A percentile compares a stretch with the other conserved stretches of the same genome.
Evolutionary conservation across 208 protist species (phyloP).

Genomic region (Acanthamoeba castellanii): DNA sequence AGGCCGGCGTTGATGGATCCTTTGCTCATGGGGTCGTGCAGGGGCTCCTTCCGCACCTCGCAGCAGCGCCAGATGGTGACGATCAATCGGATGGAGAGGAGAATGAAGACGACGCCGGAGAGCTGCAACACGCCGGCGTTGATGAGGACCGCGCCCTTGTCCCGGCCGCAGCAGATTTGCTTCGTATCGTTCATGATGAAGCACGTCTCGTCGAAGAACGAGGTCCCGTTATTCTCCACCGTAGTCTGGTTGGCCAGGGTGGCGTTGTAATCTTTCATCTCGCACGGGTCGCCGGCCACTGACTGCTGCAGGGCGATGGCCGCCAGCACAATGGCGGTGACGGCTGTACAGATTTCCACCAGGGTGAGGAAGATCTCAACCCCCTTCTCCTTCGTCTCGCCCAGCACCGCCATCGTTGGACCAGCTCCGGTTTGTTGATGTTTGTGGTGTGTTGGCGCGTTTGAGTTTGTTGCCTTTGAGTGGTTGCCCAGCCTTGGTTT

Average conservation of each 20-base stretch:
- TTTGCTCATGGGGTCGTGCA: background rate
- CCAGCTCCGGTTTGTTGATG: too few species aligned
- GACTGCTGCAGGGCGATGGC: conserved; percentile 10
- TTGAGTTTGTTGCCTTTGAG: too few species aligned
- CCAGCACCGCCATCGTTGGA: background rate
- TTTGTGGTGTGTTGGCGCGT: too few species aligned
- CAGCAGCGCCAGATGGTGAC: background rate
- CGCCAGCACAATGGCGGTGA: conserved; percentile 40
- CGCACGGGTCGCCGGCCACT: background rate
- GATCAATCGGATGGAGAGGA: background rate
- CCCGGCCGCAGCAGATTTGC: conserved; percentile 29
- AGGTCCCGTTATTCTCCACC: background rate
- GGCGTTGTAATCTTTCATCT: conserved; percentile 14
- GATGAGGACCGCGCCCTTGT: conserved; percentile 44
- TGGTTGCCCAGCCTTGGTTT: too few species aligned
- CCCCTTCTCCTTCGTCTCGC: background rate
- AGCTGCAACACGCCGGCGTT: conserved; percentile 71
- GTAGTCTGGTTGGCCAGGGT: conserved; percentile 10
- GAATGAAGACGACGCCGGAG: background rate
- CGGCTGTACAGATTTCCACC: conserved; percentile 7
- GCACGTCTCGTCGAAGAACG: background rate
- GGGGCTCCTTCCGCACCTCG: background rate
- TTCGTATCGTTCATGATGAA: background rate
- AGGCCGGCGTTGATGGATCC: conserved; percentile 15
- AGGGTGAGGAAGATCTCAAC: conserved; percentile 24